Evolutionary conservation across 306 rosid genomes (phyloP), one percentile per base, ranked within the genome.

Genomic region (Rosa lucieae): DNA sequence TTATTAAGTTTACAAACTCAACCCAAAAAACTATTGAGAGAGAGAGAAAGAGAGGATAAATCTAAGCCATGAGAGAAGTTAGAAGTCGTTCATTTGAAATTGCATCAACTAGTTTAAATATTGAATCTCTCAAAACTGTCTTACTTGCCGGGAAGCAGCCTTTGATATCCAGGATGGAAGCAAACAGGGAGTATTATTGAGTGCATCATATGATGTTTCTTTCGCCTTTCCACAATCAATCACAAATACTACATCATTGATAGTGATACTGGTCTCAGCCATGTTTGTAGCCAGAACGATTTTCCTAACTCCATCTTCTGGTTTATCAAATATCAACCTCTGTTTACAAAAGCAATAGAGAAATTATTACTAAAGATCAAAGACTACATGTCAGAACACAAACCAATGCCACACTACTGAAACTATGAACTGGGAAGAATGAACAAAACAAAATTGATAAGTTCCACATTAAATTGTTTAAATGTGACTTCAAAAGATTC

Each of bases 241-340:
- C 43, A 88, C 92, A 84, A 86, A 88, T 68, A 86, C 92, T 2
- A 88, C 90, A 70, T 88, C 92, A 72, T 86, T 88, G 78, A 88
- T 88, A 43, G 92, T 88, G 81, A 88, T 88, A 75, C 92, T 88
- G 63, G 92, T 86, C 85, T 88, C 92, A 51, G 92, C 92, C 90
- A 88, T 88, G 81, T 88, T 86, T 58, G 92, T 88, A 49, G 92
- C 92, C 69, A 88, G 92, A 59, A 88, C 92, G 48, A 88, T 86
- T 86, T 88, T 88, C 69, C 90, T 77, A 61, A 88, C 72, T 80
- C 87, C 89, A 72, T 75, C 86, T 75, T 84, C 84, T 26, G 92
- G 84, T 81, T 82, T 80, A 84, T 88, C 88, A 78, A 88, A 88
- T 70, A 88, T 88, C 73, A 88, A 72, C 68, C 83, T 86, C 92